Evolutionary conservation across 1,284 basidiomycete genomes (phyloP).

Genomic region (Anthracocystis setariae): DNA sequence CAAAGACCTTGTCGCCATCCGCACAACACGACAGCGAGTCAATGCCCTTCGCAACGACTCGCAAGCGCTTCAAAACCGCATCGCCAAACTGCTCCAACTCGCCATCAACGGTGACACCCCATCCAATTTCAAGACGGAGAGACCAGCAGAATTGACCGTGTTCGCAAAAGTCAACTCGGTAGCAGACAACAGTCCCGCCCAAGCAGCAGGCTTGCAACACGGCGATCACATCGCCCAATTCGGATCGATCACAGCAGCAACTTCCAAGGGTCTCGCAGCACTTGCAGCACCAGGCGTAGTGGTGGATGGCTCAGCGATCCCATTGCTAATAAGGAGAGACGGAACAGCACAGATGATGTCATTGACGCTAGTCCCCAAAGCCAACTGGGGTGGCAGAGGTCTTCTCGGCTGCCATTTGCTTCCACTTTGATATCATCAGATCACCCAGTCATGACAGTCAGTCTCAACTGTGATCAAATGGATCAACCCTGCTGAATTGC

Average conservation of each 20-base stretch:
- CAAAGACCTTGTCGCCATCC: constrained; percentile 53
- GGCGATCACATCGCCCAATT: constrained; percentile 46
- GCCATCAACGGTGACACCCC: constrained; percentile 41
- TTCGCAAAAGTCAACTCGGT: constrained; percentile 52
- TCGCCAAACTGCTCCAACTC: constrained; percentile 41
- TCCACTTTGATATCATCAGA: constrained; percentile 19
- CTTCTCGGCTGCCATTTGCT: constrained; percentile 48
- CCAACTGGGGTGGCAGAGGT: constrained; percentile 50
- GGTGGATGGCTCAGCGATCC: constrained; percentile 25
- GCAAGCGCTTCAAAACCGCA: constrained; percentile 34
- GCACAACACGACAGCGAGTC: constrained; percentile 48
- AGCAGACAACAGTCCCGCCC: constrained; percentile 42
- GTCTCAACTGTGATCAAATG: too few species aligned
- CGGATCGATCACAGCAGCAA: constrained; percentile 19
- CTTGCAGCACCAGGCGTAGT: constrained; percentile 38
- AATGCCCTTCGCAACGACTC: constrained; percentile 53
- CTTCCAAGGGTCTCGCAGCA: constrained; percentile 23
- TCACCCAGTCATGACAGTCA: too few species aligned
- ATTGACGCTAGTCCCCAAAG: constrained; percentile 26
- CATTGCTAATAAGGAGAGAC: constrained; percentile 14
- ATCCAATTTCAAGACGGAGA: too few species aligned
- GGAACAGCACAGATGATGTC: not conserved
- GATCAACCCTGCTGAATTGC: too few species aligned
- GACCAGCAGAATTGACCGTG: not conserved
- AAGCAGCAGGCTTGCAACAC: constrained; percentile 29